A percentile compares a stretch with the other conserved stretches of the same genome.
Evolutionary conservation across 768 basidiomycete species (phyloP).

Genomic region (Leccinum variicolor): DNA sequence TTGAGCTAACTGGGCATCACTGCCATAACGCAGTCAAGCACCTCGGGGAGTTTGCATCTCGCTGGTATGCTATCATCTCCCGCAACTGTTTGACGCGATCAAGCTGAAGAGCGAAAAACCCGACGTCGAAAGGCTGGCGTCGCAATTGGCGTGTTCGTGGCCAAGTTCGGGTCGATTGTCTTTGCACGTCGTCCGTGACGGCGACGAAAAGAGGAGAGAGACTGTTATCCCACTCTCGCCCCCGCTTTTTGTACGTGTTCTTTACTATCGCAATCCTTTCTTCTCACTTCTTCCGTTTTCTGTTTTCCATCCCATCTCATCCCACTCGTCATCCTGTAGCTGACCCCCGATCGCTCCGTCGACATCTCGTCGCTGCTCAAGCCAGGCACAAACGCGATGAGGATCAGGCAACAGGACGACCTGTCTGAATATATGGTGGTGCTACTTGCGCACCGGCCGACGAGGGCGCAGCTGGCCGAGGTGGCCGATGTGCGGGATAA

Average conservation of each 20-base stretch:
- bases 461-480: conserved; percentile 38
- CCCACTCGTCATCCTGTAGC: conserved; percentile 29
- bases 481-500: conserved; percentile 9
- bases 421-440: conserved; percentile 45
- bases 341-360: conserved; percentile 46
- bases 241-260: conserved; percentile 36
- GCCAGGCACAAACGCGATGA: conserved; percentile 40
- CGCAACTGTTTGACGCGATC: conserved; percentile 19
- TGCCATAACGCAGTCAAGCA: conserved; percentile 28
- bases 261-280: not conserved
- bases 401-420: conserved; percentile 41
- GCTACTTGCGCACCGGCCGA: conserved; percentile 50
- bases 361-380: conserved; percentile 48
- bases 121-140: conserved; percentile 20
- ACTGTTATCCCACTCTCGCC: conserved; percentile 23
- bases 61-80: conserved; percentile 41
- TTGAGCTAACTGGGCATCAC: not conserved
- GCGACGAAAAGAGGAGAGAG: conserved; percentile 2
- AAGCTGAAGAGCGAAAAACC: conserved; percentile 10
- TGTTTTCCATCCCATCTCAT: not conserved
- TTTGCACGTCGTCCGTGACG: conserved; percentile 6
- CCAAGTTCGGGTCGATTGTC: conserved; percentile 31
- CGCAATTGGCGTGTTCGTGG: conserved; percentile 39
- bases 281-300: not conserved
- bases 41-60: conserved; percentile 41